phyloP scores from a whole-genome alignment of 345 rosid genomes.

The Populus deltoides region DNA sequence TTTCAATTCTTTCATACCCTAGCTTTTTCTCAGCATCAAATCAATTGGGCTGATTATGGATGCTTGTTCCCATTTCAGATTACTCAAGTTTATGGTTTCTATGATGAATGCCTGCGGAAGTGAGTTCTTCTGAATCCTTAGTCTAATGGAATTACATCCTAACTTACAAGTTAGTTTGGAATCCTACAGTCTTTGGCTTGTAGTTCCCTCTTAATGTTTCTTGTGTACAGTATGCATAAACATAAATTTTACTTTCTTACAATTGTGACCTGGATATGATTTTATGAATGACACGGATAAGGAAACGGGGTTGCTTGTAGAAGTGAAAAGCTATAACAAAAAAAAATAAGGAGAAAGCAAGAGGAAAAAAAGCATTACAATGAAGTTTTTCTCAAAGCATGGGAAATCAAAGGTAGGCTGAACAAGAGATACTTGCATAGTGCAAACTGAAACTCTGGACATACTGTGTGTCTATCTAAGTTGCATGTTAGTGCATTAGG shows the following conservation, averaged over 20 bases:
- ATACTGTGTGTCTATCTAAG: neutral
- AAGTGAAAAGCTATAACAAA: neutral
- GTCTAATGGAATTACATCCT: neutral
- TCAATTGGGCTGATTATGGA: constrained; percentile 9
- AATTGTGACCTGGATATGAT: neutral
- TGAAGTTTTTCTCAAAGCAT: too few relatives aligned
- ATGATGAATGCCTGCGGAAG: constrained; percentile 98
- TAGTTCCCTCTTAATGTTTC: neutral
- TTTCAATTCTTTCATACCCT: neutral
- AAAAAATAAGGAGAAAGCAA: neutral
- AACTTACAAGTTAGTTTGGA: neutral
- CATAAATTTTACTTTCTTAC: neutral
- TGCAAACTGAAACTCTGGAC: too few relatives aligned
- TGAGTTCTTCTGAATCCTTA: constrained; percentile 46
- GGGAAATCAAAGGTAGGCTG: too few relatives aligned
- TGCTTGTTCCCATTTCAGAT: constrained; percentile 55
- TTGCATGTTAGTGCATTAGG: neutral
- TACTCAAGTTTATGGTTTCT: constrained; percentile 98
- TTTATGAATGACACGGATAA: neutral
- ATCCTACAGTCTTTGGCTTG: neutral
- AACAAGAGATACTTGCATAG: too few relatives aligned
- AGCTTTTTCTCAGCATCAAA: neutral
- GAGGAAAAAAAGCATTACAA: too few relatives aligned
- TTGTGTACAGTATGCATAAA: neutral
- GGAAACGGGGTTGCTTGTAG: neutral